Conservation (phyloP, 257 asterid genomes). For the Apocynum venetum region DNA sequence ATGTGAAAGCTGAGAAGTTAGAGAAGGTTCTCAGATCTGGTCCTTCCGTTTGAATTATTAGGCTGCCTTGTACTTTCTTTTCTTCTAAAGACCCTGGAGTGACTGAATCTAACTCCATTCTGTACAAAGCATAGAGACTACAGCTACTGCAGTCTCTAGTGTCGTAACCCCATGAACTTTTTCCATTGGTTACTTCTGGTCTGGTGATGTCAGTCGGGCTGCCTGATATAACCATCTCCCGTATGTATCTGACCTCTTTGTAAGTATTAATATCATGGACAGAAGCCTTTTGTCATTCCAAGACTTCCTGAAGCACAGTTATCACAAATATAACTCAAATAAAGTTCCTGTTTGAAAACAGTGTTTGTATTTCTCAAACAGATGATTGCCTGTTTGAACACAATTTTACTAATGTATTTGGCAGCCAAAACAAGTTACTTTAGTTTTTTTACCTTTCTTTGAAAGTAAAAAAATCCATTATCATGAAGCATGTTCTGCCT, state of each 20-base stretch:
- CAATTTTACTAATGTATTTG: too few species aligned
- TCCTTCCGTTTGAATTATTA: constrained; percentile 48
- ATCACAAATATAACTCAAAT: background rate
- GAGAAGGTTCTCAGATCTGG: constrained; percentile 87
- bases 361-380: background rate
- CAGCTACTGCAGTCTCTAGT: background rate
- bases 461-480: too few species aligned
- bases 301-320: background rate
- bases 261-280: constrained; percentile 10
- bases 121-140: background rate
- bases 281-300: background rate
- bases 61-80: background rate
- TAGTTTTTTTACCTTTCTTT: too few species aligned
- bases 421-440: too few species aligned
- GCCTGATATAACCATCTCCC: background rate
- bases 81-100: background rate
- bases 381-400: too few species aligned
- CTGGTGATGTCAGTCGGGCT: background rate
- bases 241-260: constrained; percentile 7
- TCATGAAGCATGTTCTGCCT: too few species aligned
- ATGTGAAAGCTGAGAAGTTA: constrained; percentile 79
- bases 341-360: background rate
- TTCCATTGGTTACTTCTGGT: background rate
- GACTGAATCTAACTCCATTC: background rate
- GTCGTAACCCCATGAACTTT: background rate